phyloP scores from a whole-genome alignment of 306 rosid species.

The Gleditsia sinensis region DNA sequence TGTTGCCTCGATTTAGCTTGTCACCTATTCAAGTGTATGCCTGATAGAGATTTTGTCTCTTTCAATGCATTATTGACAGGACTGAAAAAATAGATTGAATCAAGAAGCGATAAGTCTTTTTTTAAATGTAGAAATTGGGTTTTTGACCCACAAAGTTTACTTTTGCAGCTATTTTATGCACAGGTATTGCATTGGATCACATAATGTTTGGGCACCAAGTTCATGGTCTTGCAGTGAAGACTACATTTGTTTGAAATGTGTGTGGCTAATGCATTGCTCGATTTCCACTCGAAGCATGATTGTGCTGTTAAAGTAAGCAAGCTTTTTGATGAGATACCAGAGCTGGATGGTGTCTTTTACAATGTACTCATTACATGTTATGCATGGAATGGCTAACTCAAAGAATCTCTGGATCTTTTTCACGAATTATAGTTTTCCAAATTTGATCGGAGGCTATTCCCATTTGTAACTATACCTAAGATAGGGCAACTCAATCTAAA shows the following conservation, averaged over 20 bases:
- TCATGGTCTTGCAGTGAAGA: constrained; percentile 67
- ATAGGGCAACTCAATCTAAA: too few relatives aligned
- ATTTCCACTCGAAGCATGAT: constrained; percentile 76
- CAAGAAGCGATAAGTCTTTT: constrained; percentile 59
- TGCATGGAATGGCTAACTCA: constrained; percentile 48
- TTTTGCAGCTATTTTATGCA: constrained; percentile 68
- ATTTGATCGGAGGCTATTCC: constrained; percentile 67
- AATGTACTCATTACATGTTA: too few relatives aligned
- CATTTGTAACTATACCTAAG: constrained; percentile 68
- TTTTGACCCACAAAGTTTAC: constrained; percentile 68
- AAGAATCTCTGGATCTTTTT: constrained; percentile 56
- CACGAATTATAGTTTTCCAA: constrained; percentile 51
- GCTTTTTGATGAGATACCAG: constrained; percentile 73
- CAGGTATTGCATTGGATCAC: constrained; percentile 63
- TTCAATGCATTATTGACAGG: constrained; percentile 79
- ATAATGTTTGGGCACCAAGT: constrained; percentile 61
- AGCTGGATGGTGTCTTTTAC: constrained; percentile 77
- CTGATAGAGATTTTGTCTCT: too few relatives aligned
- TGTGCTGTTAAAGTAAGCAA: constrained; percentile 48
- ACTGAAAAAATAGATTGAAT: constrained; percentile 57
- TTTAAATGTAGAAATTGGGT: constrained; percentile 58
- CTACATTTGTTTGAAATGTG: constrained; percentile 63
- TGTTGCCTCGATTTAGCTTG: constrained; percentile 48
- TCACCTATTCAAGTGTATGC: constrained; percentile 56
- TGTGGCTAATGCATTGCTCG: constrained; percentile 85